Evolutionary conservation across 2,329 filamentous ascomycete species (phyloP), one percentile per base, ranked within the genome.

Genomic region (Exophiala dermatitidis): DNA sequence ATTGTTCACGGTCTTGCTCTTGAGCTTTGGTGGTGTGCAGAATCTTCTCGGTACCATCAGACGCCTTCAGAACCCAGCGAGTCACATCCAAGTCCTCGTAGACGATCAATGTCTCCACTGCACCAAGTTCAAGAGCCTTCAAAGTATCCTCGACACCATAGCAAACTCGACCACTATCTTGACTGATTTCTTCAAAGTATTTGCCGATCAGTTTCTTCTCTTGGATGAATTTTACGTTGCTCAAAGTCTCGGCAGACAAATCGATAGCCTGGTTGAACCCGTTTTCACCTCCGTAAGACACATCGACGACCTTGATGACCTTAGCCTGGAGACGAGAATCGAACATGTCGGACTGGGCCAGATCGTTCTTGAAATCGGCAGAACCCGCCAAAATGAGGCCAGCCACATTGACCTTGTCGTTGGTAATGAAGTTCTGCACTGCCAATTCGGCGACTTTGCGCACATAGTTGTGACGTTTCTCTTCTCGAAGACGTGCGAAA

Each of bases 241-340:
- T 88, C 45, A 98, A 81, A 5, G 93, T 98, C 78, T 98, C 94
- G 5, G 90, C 82, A 29, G 93, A 86, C 66, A 98, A 74, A 69
- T 98, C 93, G 61, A 98, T 98, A 56, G 93, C 93, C 76, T 98
- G 94, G 77, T 98, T 98, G 81, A 98, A 98, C 44, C 93, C 93
- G 77, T 97, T 97, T 76, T 98, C 94, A 64, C 93, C 93, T 71
- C 93, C 93, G 67, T 98, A 98, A 9, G 91, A 97, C 42, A 98
- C 94, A 71, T 98, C 93, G 34, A 98, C 94, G 42, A 98, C 88
- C 77, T 98, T 98, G 81, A 98, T 97, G 67, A 98, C 93, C 80
- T 98, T 98, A 69, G 83, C 76, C 65, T 88, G 83, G 52, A 98
- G 80, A 71, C 93, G 90, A 67, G 84, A 80, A 71, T 98, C 93